phyloP scores from a whole-genome alignment of 2,329 filamentous ascomycete species.

The Knoxdaviesia capensis region DNA sequence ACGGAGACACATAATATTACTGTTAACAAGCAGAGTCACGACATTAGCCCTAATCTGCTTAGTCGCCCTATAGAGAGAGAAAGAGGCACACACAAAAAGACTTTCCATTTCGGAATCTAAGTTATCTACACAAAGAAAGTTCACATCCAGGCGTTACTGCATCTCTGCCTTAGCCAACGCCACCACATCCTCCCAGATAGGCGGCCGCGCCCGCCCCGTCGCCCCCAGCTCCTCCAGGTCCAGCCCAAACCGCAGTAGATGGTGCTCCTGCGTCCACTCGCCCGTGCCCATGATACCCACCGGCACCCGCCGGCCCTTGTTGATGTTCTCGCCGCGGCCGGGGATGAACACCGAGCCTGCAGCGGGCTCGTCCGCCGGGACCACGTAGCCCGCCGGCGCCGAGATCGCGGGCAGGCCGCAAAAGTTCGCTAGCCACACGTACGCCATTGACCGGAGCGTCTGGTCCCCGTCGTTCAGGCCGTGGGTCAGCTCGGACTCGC shows the following conservation, averaged over 20 bases:
- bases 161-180: conserved; percentile 11
- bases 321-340: conserved; percentile 11
- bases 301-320: conserved; percentile 13
- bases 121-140: too few species aligned
- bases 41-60: too few species aligned
- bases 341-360: conserved; percentile 13
- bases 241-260: conserved; percentile 24
- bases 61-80: too few species aligned
- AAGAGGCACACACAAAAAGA: too few species aligned
- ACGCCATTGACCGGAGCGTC: conserved; percentile 26
- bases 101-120: too few species aligned
- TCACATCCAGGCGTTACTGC: neutral
- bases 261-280: conserved; percentile 31
- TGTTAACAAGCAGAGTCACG: too few species aligned
- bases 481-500: conserved; percentile 14
- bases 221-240: conserved; percentile 21
- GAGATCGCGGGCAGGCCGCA: conserved; percentile 25
- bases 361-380: conserved; percentile 13
- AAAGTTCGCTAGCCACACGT: conserved; percentile 30
- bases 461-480: conserved; percentile 25
- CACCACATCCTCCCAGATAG: conserved; percentile 25
- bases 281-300: conserved; percentile 34
- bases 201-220: conserved; percentile 14
- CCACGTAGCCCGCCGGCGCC: conserved; percentile 23
- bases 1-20: too few species aligned